Base-by-base conservation (phyloP, 768 basidiomycete genomes). In the Lepiota venenata region DNA sequence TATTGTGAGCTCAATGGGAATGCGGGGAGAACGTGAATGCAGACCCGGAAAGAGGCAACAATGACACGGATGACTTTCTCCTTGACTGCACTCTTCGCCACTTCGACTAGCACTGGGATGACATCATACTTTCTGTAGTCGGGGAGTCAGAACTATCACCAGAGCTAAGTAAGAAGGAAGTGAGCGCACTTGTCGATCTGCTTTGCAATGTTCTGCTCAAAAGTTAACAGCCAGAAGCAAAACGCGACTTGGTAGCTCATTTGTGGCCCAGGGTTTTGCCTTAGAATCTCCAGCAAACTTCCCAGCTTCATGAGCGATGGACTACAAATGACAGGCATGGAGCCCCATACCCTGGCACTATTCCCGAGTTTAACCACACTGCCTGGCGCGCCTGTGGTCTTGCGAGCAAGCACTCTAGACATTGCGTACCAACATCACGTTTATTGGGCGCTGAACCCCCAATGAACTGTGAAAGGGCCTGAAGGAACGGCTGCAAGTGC, bases 11-110 rank as follows among this genome's bases (percentile, higher is more conserved):
- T 18, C 22, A 14, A 39, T 18, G 15, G 12, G 14, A 48, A 32
- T 27, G 50, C 54, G 21, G 43, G 43, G 1, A 9, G 37, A 50
- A n/a, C 18, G 29, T 22, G 11, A 8, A 48, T 45, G 53, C 68
- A 52, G 61, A 93, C 94, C 50, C 90, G 78, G 73, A 98, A 91
- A 1, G 95, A 93, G 12, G 97, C 92, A 36, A 98, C 77, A 52
- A 95, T 85, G 12, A 98, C 89, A 8, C 97, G 85, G 57, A 93
- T 89, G 25, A 99, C 92, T 70, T 99, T 99, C 73, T 98, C 96
- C 69, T 99, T 99, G 29, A 91, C 88, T 4, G 95, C 95, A 5
- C 75, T 81, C 65, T 95, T 91, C 2, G 93, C 93, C 37, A 93
- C 83, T 43, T 87, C 82, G 29, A 87, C 84, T 37, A 99, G 76